These are phyloP conservation scores for Pleurotus eryngii DNA, from an alignment of 768 basidiomycete genomes.

Conservation along the genomic window DNA sequence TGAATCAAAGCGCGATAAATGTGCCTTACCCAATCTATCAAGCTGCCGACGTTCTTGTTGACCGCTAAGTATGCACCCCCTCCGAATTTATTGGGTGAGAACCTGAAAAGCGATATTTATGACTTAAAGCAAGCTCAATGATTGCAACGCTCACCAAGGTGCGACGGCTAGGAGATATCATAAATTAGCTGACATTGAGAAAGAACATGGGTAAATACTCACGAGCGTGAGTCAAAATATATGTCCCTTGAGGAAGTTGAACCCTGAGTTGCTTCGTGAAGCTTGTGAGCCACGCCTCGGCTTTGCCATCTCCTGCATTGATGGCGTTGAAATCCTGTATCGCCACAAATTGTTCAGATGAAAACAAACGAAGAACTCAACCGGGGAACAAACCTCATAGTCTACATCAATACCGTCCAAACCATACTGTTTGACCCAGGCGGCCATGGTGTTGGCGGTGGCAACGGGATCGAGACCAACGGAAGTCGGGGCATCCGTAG, in stretches of 20 bases:
- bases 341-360: neutral
- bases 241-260: slow-evolving; percentile 22
- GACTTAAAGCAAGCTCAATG: neutral
- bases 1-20: slow-evolving; percentile 14
- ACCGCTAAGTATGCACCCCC: slow-evolving; percentile 58
- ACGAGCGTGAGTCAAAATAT: slow-evolving; percentile 36
- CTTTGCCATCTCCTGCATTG: slow-evolving; percentile 36
- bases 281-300: slow-evolving; percentile 37
- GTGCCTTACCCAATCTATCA: slow-evolving; percentile 52
- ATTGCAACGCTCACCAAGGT: slow-evolving; percentile 31
- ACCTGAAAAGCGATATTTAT: slow-evolving; percentile 25
- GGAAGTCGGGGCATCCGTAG: slow-evolving; percentile 44
- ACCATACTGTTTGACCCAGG: slow-evolving; percentile 44
- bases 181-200: slow-evolving; percentile 2
- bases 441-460: slow-evolving; percentile 48
- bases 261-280: slow-evolving; percentile 22
- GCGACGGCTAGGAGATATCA: slow-evolving; percentile 37
- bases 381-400: slow-evolving; percentile 35
- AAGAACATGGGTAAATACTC: slow-evolving; percentile 13
- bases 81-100: slow-evolving; percentile 35
- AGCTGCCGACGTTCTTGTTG: slow-evolving; percentile 47
- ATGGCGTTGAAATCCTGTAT: slow-evolving; percentile 49
- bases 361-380: neutral
- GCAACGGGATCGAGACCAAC: slow-evolving; percentile 40
- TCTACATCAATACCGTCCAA: slow-evolving; percentile 62